Base-by-base conservation (phyloP, 345 rosid genomes). In the Trapa incisa region DNA sequence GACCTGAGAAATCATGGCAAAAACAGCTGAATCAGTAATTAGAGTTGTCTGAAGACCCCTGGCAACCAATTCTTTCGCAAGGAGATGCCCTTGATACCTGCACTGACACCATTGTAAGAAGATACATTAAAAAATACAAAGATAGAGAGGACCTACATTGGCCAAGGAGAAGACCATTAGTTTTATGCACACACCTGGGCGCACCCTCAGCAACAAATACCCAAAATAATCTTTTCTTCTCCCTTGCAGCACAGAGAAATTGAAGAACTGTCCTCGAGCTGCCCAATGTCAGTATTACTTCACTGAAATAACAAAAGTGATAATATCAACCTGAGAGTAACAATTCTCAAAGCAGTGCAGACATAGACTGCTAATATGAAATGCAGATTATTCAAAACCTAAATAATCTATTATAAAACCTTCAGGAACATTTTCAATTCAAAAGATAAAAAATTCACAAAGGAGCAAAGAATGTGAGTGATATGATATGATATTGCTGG, bases 131-230 rank as follows among this genome's bases (percentile, higher is more conserved):
- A 41, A 48, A 36, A 66, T 68, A 70, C 29, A 29, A 52, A 67
- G 60, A 67, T 13, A 6, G 29, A 45, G 4, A 17, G 11, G 32
- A 48, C 29, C 22, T 11, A 37, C 8, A n/a, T 32, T 63, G 35
- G 37, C 1, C 38, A 10, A 1, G 16, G 11, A 58, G 4, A 12
- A 22, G 29, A 15, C 16, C 16, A 58, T 58, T 5, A 33, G 38
- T 32, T 56, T 41, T 56, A 15, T 47, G 33, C 29, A 22, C 52
- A 78, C 72, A 91, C 99, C 97, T 91, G 67, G 99, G 97, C 71
- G 99, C 97, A 73, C 99, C 99, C 80, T 95, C 99, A 0, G 99
- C 93, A 16, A 94, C 86, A 86, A 91, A 91, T 68, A 95, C 96
- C 47, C 94, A 87, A 65, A 95, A 95, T 66, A 97, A 89, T 80